phyloP scores from a whole-genome alignment of 345 rosid species.

The Raphanus raphanistrum region DNA sequence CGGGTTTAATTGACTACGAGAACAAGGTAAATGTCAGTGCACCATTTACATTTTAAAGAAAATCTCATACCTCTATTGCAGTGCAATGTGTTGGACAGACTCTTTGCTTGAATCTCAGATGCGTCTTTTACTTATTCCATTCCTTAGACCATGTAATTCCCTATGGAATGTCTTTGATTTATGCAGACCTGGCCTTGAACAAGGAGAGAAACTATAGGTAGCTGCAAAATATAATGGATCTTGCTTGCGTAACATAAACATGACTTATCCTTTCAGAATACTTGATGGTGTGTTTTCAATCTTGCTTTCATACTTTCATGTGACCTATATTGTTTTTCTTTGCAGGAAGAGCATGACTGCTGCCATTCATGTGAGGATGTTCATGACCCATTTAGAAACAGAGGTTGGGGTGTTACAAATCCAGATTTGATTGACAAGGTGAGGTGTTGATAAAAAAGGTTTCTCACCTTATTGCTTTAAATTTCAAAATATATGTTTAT shows the following conservation, averaged over 20 bases:
- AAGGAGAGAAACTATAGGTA: neutral
- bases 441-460: neutral
- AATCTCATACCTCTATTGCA: neutral
- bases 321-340: neutral
- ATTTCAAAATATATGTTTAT: neutral
- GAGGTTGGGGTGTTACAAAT: neutral
- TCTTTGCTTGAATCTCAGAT: neutral
- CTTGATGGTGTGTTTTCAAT: neutral
- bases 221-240: neutral
- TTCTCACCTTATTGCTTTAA: neutral
- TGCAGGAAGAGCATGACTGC: neutral
- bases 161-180: neutral
- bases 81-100: neutral
- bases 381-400: neutral
- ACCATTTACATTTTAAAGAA: too few species aligned
- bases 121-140: neutral
- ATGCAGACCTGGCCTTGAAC: neutral
- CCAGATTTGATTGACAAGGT: neutral
- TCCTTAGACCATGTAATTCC: neutral
- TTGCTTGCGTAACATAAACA: neutral
- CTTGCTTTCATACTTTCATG: neutral
- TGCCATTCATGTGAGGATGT: neutral
- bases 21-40: too few species aligned
- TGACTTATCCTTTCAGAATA: neutral
- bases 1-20: too few species aligned